Base-by-base conservation (phyloP, 768 basidiomycete species). In the Rhodotorula paludigena region DNA sequence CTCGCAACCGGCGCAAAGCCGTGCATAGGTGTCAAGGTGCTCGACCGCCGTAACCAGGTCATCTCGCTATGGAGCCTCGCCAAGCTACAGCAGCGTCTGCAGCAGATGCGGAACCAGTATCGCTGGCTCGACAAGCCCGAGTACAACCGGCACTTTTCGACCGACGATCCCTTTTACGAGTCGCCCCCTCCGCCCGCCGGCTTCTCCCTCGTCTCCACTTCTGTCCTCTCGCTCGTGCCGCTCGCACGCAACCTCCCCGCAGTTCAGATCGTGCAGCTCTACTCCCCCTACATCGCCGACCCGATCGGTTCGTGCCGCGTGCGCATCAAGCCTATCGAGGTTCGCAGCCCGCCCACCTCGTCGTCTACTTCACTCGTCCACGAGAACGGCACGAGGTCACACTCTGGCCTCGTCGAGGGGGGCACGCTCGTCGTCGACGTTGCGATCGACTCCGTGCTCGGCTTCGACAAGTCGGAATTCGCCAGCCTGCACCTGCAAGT, bases 301-400 rank as follows among this genome's bases (percentile, higher is more conserved):
- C 93, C 93, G 3, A 92, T 97, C 71, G 96, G 94, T 3, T 91
- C 90, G 35, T 97, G 93, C 80, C 85, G 91, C 32, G 82, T 96
- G 60, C 86, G 88, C 71, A 83, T 96, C 78, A 89, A 86, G 79
- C 83, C 91, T 51, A 83, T 88, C 71, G 90, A 86, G 69, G 84
- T 89, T 45, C 80, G 85, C 35, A 77, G 85, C 48, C 82, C 87
- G 4, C 25, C 57, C 20, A 35, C 57, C 16, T 33, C 44, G 12
- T 78, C 85, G 49, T 14, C 57, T 12, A 47, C 66, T 85, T 84
- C 78, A 82, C 86, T 76, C 48, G 78, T 81, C 44, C 82, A 84
- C 71, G 81, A 83, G 21, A 38, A 42, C 18, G 6, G 5, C 18
- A 30, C n/a, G 48, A 2, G 2, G 18, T n/a, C 21, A 39, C 6